Base-by-base conservation (phyloP, 106 monocot genomes). In the Acorus calamus region DNA sequence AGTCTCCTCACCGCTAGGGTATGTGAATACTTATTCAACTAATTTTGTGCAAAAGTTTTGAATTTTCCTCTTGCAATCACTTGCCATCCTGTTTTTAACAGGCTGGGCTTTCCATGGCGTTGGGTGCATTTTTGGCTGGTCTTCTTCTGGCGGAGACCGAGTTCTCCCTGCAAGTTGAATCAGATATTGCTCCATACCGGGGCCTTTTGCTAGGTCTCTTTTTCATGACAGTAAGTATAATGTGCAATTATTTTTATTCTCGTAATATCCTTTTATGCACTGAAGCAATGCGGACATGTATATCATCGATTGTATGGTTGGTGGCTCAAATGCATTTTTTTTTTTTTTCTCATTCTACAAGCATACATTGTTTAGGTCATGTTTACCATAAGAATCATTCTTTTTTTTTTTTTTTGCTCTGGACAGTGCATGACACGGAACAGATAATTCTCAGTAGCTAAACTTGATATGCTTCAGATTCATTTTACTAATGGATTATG, bases 1-100 rank as follows among this genome's bases (percentile, higher is more conserved):
- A 94, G 94, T 80, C 90, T 94, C 7, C 86, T 94, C 61, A 94
- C 94, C 46, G 94, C 94, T n/a, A 79, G 94, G 81, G 94, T 94
- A 84, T 60, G 79, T 68, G 56, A 10, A 12, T 4, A n/a, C 12
- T n/a, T 8, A 61, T 47, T 4, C n/a, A 49, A 65, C 41, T 45
- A 6, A 11, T 14, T 7, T 64, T 53, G 3, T 49, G 3, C 10
- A 45, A 60, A 55, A 8, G n/a, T 3, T 49, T 7, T 66, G 5
- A 28, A 28, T 28, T 0, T 28, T 28, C 28, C 28, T 28, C 28
- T 28, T 28, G 28, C 28, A 28, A 28, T 28, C 28, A 63, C 60
- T 56, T 48, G 14, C n/a, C 41, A 14, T 14, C 10, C 6, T 47
- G 10, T 59, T 53, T 8, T 14, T 61, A 42, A 57, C 72, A 94